phyloP scores from a whole-genome alignment of 2,329 filamentous ascomycete species.

The Emergomyces pasteurianus region DNA sequence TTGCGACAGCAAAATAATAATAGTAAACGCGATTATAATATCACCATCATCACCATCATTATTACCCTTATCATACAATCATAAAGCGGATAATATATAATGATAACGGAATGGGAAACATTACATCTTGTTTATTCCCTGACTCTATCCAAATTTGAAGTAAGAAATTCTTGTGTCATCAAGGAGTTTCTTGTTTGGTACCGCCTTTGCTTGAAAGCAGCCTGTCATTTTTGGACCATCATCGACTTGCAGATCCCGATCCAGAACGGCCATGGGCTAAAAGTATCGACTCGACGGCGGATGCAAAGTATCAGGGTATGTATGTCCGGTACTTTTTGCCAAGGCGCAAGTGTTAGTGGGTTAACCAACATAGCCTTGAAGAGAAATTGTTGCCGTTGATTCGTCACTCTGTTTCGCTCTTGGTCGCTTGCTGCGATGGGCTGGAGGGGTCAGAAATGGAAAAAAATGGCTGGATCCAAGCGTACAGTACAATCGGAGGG shows the following conservation, averaged over 20 bases:
- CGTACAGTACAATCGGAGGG: not conserved
- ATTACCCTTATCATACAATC: not conserved
- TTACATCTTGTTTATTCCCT: not conserved
- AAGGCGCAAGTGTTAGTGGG: not conserved
- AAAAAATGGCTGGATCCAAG: not conserved
- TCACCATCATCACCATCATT: not conserved
- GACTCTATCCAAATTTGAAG: not conserved
- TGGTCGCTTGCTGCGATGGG: not conserved
- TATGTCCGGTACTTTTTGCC: no score
- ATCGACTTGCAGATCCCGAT: constrained; percentile 1
- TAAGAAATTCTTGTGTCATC: not conserved
- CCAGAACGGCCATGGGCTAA: not conserved
- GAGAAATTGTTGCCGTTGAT: not conserved
- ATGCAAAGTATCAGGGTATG: not conserved
- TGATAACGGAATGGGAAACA: not conserved
- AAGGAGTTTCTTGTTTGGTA: not conserved
- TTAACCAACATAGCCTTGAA: not conserved
- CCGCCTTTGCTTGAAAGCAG: not conserved
- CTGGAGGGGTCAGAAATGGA: not conserved
- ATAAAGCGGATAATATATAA: not conserved
- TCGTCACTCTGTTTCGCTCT: not conserved
- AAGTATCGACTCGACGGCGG: not conserved
- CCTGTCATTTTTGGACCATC: not conserved
- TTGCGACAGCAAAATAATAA: not conserved
- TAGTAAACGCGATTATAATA: not conserved